Percentiles rank a stretch among this genome's conserved stretches.
Evolutionary conservation across 345 rosid genomes (phyloP).

Genomic region (Populus simonii): DNA sequence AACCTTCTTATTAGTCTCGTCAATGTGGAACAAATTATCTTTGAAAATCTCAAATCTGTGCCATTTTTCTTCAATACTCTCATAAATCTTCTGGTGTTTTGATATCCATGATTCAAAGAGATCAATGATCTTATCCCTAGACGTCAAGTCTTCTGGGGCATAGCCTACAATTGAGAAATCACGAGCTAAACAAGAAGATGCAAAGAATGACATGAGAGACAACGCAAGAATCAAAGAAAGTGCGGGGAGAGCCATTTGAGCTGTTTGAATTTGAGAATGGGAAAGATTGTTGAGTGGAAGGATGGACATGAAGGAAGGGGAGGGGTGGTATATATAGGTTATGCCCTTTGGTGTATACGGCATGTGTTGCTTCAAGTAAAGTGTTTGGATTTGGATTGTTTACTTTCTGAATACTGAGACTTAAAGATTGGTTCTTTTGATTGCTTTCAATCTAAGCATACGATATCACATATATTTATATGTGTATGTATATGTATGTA

Average conservation of each 20-base stretch:
- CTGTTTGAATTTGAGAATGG: background rate
- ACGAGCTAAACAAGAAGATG: slow-evolving; percentile 7
- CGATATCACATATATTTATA: too few relatives aligned
- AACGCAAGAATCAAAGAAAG: background rate
- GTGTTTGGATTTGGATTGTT: background rate
- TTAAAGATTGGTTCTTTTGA: slow-evolving; percentile 22
- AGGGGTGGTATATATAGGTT: background rate
- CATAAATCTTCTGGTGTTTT: slow-evolving; percentile 19
- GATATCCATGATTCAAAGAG: slow-evolving; percentile 30
- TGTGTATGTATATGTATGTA: too few relatives aligned
- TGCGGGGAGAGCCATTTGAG: slow-evolving; percentile 11
- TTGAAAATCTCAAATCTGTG: slow-evolving; percentile 28
- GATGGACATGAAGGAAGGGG: background rate
- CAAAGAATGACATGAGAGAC: background rate
- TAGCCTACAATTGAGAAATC: slow-evolving; percentile 34
- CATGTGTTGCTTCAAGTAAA: slow-evolving; percentile 16
- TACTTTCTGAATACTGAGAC: background rate
- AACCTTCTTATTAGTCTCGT: slow-evolving; percentile 28
- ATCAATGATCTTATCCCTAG: slow-evolving; percentile 25
- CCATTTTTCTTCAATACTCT: slow-evolving; percentile 25
- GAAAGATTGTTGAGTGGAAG: background rate
- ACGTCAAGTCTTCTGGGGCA: slow-evolving; percentile 18
- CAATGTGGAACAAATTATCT: slow-evolving; percentile 30
- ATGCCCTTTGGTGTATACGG: background rate
- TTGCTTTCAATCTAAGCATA: slow-evolving; percentile 20